These are phyloP conservation scores for Hebeloma cylindrosporum DNA, from an alignment of 768 basidiomycete genomes.

Conservation along the genomic window DNA sequence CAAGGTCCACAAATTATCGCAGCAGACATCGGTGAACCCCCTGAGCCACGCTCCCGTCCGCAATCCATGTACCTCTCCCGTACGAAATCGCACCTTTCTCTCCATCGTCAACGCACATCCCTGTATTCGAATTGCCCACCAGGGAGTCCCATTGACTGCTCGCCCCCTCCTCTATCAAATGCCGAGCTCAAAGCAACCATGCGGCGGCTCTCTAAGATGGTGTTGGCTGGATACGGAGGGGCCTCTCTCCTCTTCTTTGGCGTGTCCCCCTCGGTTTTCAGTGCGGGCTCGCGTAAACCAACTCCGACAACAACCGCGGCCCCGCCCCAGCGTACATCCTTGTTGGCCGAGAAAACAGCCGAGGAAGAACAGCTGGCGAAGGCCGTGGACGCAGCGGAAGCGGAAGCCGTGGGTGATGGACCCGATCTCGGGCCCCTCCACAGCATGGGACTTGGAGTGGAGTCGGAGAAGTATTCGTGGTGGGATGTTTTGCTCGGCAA, in stretches of 20 bases:
- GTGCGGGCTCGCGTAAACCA: conserved; percentile 4
- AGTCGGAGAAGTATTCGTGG: conserved; percentile 60
- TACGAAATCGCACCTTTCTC: conserved; percentile 22
- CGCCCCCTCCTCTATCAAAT: conserved; percentile 29
- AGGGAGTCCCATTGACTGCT: conserved; percentile 16
- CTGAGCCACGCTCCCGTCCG: conserved; percentile 20
- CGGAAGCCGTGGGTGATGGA: conserved; percentile 52
- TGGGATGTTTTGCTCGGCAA: conserved; percentile 80
- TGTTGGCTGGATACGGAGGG: conserved; percentile 83
- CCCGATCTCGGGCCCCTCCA: conserved; percentile 47
- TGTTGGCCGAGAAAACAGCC: conserved; percentile 41
- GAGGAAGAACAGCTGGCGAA: conserved; percentile 65
- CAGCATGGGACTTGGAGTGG: background rate
- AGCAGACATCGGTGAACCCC: conserved; percentile 79
- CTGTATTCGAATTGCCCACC: conserved; percentile 8
- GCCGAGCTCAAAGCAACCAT: conserved; percentile 65
- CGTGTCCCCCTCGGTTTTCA: conserved; percentile 38
- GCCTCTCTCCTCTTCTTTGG: conserved; percentile 82
- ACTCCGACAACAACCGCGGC: conserved; percentile 26
- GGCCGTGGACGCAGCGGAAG: conserved; percentile 72
- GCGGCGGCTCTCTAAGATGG: conserved; percentile 80
- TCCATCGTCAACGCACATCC: conserved; percentile 16
- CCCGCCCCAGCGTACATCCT: conserved; percentile 25
- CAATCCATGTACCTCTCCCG: conserved; percentile 21
- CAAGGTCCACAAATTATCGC: conserved; percentile 69